These are phyloP conservation scores for Zygosaccharomyces siamensis DNA, from an alignment of 805 yeast genomes.

Conservation along the genomic window DNA sequence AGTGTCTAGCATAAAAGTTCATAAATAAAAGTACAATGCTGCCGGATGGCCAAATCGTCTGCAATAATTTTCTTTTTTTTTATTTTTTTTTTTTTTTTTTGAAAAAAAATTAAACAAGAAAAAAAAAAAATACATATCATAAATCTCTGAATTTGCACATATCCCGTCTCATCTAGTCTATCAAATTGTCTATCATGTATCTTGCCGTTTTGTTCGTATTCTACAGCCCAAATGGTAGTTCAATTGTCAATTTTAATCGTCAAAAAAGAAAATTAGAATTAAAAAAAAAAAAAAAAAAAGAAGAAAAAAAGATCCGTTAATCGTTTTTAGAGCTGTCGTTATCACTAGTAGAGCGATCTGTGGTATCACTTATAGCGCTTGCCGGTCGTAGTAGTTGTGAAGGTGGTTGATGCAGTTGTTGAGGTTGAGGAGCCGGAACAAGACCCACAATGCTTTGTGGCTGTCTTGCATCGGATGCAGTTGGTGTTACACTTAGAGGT, in stretches of 20 bases:
- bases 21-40: background rate
- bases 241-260: background rate
- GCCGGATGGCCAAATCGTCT: background rate
- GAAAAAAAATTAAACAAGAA: background rate
- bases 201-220: background rate
- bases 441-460: background rate
- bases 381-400: slow-evolving; percentile 13
- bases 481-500: background rate
- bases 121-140: background rate
- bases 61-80: background rate
- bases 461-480: background rate
- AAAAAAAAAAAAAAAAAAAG: background rate
- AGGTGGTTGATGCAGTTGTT: slow-evolving; percentile 12
- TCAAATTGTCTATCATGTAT: background rate
- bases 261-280: background rate
- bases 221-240: background rate
- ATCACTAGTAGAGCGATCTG: slow-evolving; percentile 3
- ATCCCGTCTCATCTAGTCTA: background rate
- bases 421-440: slow-evolving; percentile 3
- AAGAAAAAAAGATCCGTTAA: background rate
- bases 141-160: background rate
- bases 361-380: slow-evolving; percentile 7
- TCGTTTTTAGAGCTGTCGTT: slow-evolving; percentile 1
- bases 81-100: too few species aligned
- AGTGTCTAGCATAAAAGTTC: background rate